A percentile compares a stretch with the other conserved stretches of the same genome.
phyloP scores from a whole-genome alignment of 2,329 filamentous ascomycete species.

The Sporothrix inflata region DNA sequence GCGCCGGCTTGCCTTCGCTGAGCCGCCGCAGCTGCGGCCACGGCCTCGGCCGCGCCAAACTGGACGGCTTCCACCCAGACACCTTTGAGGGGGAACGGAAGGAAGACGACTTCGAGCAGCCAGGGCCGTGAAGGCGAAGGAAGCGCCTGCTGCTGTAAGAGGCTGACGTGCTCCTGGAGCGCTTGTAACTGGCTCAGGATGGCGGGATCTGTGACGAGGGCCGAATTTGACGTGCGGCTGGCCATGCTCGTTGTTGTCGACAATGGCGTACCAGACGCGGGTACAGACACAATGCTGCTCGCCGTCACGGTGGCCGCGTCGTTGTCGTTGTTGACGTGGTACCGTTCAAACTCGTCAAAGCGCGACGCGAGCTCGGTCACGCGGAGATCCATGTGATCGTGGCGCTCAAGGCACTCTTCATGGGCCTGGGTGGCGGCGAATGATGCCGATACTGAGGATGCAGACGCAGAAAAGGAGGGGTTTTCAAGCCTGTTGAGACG shows the following conservation, averaged over 20 bases:
- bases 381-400: conserved; percentile 68
- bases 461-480: conserved; percentile 61
- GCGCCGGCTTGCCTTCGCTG: conserved; percentile 39
- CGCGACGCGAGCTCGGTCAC: conserved; percentile 70
- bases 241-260: conserved; percentile 17
- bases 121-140: conserved; percentile 68
- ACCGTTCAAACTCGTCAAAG: conserved; percentile 62
- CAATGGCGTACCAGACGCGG: conserved; percentile 46
- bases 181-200: conserved; percentile 51
- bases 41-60: conserved; percentile 45
- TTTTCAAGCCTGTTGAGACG: conserved; percentile 72
- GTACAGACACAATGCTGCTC: conserved; percentile 52
- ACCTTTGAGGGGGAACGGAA: conserved; percentile 67
- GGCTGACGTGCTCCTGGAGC: conserved; percentile 17
- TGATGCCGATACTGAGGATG: conserved; percentile 3
- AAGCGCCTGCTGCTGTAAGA: conserved; percentile 44
- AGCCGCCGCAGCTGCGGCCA: conserved; percentile 29
- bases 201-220: conserved; percentile 47
- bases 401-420: conserved; percentile 69
- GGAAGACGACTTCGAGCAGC: conserved; percentile 75
- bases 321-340: conserved; percentile 51
- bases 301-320: conserved; percentile 48
- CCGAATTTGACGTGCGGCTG: not conserved
- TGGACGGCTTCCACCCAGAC: conserved; percentile 57
- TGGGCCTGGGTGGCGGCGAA: conserved; percentile 50